Evolutionary conservation across 1,284 basidiomycete species (phyloP).

Genomic region (Cryptococcus neoformans): DNA sequence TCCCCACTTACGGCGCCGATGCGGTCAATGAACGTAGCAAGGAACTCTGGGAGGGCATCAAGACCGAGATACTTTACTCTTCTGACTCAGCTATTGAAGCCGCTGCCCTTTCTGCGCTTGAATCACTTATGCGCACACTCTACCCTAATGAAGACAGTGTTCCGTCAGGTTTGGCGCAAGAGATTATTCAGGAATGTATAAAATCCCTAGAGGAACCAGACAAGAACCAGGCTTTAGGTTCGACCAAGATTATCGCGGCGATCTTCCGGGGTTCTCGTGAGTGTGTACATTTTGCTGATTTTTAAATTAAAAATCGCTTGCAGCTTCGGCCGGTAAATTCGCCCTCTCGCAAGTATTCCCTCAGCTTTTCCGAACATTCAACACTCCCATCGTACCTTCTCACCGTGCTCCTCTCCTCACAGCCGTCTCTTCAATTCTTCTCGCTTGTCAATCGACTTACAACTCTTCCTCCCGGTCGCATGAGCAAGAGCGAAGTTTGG

Average conservation of each 20-base stretch:
- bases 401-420: conserved; percentile 69
- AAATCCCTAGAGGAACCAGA: conserved; percentile 79
- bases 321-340: conserved; percentile 68
- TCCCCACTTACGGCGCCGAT: conserved; percentile 74
- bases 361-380: conserved; percentile 70
- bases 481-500: conserved; percentile 52
- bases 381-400: conserved; percentile 69
- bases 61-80: conserved; percentile 92
- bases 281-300: conserved; percentile 34
- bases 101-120: conserved; percentile 66
- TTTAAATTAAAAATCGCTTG: neutral
- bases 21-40: conserved; percentile 62
- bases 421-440: conserved; percentile 53
- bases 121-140: conserved; percentile 68
- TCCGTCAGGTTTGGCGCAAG: conserved; percentile 61
- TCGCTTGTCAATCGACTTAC: conserved; percentile 44
- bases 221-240: conserved; percentile 81
- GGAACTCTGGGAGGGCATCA: conserved; percentile 81
- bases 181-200: conserved; percentile 75
- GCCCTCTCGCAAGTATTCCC: conserved; percentile 66
- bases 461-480: conserved; percentile 24
- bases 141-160: conserved; percentile 53
- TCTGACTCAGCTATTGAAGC: conserved; percentile 69
- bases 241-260: conserved; percentile 73
- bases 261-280: conserved; percentile 71